Percentiles rank a stretch among this genome's conserved stretches.
Conservation (phyloP, 2,329 filamentous ascomycete genomes). For the Torrubiella hemipterigena region DNA sequence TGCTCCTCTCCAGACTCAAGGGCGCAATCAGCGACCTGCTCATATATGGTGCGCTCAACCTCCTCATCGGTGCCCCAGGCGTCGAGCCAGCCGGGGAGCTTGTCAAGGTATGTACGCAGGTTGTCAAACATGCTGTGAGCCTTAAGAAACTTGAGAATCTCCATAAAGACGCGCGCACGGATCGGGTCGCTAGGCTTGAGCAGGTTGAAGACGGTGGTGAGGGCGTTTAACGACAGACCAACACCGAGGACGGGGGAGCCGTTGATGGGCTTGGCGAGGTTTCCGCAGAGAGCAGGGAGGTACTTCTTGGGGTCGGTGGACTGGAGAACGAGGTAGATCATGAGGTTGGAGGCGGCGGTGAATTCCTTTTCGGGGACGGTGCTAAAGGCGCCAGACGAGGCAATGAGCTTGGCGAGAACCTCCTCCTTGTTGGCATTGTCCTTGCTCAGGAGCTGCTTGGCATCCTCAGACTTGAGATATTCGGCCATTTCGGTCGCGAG, state of each 20-base stretch:
- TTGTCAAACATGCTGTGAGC: conserved; percentile 67
- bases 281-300: conserved; percentile 77
- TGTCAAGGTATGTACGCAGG: conserved; percentile 70
- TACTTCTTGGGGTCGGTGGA: conserved; percentile 75
- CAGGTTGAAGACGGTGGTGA: conserved; percentile 96
- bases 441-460: conserved; percentile 62
- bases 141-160: conserved; percentile 76
- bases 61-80: conserved; percentile 76
- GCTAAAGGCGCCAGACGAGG: conserved; percentile 66
- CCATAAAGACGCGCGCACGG: conserved; percentile 82
- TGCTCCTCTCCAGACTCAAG: conserved; percentile 65
- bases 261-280: conserved; percentile 76
- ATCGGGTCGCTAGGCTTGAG: conserved; percentile 63
- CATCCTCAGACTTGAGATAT: conserved; percentile 76
- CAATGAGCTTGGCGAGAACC: conserved; percentile 78
- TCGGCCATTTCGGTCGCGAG: conserved; percentile 89
- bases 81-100: conserved; percentile 69
- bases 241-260: conserved; percentile 77
- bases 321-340: conserved; percentile 85
- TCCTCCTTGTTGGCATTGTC: conserved; percentile 57
- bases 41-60: conserved; percentile 73
- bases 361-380: conserved; percentile 92
- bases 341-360: conserved; percentile 89
- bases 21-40: conserved; percentile 72
- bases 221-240: conserved; percentile 75